phyloP scores from a whole-genome alignment of 163 green algal genomes.

The Scenedesmus sp. region DNA sequence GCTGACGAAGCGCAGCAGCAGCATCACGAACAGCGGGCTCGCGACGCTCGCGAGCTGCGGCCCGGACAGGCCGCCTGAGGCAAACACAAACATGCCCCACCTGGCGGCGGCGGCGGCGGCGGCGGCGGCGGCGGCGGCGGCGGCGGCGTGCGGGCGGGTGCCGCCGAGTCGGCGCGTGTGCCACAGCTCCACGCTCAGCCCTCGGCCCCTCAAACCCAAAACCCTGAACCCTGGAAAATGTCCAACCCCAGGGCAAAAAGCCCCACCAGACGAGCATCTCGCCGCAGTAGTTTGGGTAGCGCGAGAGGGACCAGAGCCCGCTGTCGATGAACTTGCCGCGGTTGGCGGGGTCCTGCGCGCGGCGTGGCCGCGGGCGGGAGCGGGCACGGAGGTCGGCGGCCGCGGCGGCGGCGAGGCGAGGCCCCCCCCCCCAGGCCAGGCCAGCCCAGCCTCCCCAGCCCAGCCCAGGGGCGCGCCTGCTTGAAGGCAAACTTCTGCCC shows the following conservation, averaged over 20 bases:
- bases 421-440: too few species aligned
- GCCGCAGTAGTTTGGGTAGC: conserved; percentile 90
- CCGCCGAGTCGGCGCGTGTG: too few species aligned
- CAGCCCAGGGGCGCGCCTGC: too few species aligned
- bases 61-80: conserved; percentile 44
- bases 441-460: too few species aligned
- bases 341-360: conserved; percentile 69
- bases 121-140: not conserved
- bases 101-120: conserved; percentile 10
- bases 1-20: conserved; percentile 70
- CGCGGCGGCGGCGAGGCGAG: too few species aligned
- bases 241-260: too few species aligned
- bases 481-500: conserved; percentile 82
- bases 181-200: too few species aligned
- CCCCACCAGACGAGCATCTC: conserved; percentile 72
- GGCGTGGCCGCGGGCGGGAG: too few species aligned
- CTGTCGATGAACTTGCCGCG: conserved; percentile 79
- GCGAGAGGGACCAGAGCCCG: conserved; percentile 66
- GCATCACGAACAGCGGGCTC: conserved; percentile 67
- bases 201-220: too few species aligned
- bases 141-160: too few species aligned
- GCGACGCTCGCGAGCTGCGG: conserved; percentile 49
- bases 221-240: too few species aligned
- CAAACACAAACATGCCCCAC: conserved; percentile 69
- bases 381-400: too few species aligned